Conservation (phyloP, 148 eudicot genomes). For the Rhododendron simsii region DNA sequence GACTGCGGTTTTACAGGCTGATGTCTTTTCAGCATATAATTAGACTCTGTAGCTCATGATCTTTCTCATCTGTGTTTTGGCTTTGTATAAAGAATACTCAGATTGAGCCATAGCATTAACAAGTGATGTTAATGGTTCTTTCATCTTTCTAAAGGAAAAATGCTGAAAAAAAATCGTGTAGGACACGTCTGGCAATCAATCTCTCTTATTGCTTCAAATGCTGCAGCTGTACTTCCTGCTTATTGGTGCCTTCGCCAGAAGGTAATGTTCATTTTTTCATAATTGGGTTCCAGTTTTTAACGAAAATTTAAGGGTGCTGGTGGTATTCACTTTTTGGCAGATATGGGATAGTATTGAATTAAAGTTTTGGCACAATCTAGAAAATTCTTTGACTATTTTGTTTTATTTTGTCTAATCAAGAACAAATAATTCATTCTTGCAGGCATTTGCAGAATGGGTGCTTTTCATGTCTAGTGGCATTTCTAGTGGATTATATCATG, state of each 20-base stretch:
- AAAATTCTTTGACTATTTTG: not conserved
- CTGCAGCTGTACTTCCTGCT: conserved; percentile 92
- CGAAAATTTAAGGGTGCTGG: not conserved
- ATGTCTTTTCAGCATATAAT: not conserved
- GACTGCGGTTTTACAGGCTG: not conserved
- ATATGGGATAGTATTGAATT: not conserved
- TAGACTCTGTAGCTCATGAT: not conserved
- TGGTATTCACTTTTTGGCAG: not conserved
- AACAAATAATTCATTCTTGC: conserved; percentile 8
- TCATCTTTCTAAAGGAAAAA: conserved; percentile 12
- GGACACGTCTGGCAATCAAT: conserved; percentile 88
- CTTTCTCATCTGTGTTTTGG: not conserved
- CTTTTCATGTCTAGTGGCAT: conserved; percentile 81
- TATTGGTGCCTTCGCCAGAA: conserved; percentile 77
- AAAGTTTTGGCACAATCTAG: not conserved
- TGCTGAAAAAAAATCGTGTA: conserved; percentile 43
- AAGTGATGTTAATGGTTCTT: conserved; percentile 3
- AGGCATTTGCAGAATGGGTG: conserved; percentile 97
- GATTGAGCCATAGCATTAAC: not conserved
- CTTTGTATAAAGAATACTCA: not conserved
- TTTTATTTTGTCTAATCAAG: not conserved
- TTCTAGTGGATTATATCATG: conserved; percentile 88
- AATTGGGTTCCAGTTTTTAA: not conserved
- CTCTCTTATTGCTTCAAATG: conserved; percentile 84
- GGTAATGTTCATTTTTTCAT: conserved; percentile 36